phyloP scores from a whole-genome alignment of 192 early-diverging fungal species.

The Coemansia sp. region DNA sequence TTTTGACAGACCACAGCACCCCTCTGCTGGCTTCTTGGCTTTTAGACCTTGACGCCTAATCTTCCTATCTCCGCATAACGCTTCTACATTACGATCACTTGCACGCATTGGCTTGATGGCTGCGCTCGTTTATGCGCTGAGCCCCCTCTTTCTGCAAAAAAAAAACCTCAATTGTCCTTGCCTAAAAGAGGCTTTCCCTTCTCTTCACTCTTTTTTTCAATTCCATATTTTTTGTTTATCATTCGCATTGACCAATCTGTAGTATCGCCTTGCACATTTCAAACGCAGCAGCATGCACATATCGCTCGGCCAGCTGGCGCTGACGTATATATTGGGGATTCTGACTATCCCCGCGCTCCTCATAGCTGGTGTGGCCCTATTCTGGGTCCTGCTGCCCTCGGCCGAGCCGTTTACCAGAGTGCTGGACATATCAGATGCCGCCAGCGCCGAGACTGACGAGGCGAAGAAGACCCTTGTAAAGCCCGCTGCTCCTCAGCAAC shows the following conservation, averaged over 20 bases:
- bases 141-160: neutral
- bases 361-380: constrained; percentile 17
- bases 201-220: constrained; percentile 1
- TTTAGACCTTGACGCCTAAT: neutral
- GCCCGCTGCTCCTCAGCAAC: neutral
- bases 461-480: neutral
- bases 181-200: neutral
- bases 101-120: neutral
- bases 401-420: constrained; percentile 1
- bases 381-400: constrained; percentile 33
- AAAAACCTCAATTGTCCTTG: neutral
- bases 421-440: neutral
- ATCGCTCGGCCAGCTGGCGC: constrained; percentile 25
- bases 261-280: constrained; percentile 4
- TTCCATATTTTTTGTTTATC: neutral
- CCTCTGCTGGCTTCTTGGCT: neutral
- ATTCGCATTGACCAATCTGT: neutral
- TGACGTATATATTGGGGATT: constrained; percentile 48
- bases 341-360: constrained; percentile 41
- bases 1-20: too few species aligned
- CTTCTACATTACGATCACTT: neutral
- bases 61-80: too few species aligned
- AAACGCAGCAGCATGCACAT: constrained; percentile 13
- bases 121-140: neutral
- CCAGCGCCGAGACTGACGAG: neutral